A percentile compares a stretch with the other conserved stretches of the same genome.
These are phyloP conservation scores for Leucaena leucocephala DNA, from an alignment of 306 rosid species.

Conservation along the genomic window DNA sequence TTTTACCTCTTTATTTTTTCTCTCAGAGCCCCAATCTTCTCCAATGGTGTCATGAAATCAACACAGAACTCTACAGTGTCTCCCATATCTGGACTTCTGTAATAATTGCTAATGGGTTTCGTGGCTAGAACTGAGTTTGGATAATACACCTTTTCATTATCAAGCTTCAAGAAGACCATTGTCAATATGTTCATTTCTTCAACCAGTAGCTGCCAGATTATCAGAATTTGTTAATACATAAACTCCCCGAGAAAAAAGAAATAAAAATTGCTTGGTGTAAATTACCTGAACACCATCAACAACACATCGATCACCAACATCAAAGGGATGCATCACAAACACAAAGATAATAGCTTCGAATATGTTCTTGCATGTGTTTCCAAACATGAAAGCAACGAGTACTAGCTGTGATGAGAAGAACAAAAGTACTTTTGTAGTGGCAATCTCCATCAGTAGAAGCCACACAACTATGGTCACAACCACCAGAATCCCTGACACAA, in stretches of 20 bases:
- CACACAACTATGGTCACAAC: constrained; percentile 63
- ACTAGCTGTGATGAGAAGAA: constrained; percentile 81
- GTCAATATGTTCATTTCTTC: constrained; percentile 96
- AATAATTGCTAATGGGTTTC: constrained; percentile 84
- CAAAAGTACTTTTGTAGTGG: constrained; percentile 81
- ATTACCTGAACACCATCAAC: constrained; percentile 83
- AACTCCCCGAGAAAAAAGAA: not conserved
- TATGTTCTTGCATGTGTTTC: constrained; percentile 85
- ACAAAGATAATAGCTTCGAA: constrained; percentile 92
- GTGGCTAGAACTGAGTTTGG: constrained; percentile 85
- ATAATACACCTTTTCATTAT: constrained; percentile 80
- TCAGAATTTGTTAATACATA: constrained; percentile 16
- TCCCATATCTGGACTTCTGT: constrained; percentile 88
- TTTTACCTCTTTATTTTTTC: constrained; percentile 60
- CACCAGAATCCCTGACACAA: constrained; percentile 57
- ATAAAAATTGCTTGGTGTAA: not conserved
- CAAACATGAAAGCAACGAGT: constrained; percentile 83
- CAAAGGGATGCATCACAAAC: constrained; percentile 97
- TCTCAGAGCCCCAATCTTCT: constrained; percentile 70
- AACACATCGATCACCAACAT: constrained; percentile 93
- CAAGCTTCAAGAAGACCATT: constrained; percentile 83
- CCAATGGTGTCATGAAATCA: constrained; percentile 68
- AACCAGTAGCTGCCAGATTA: constrained; percentile 68
- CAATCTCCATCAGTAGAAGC: constrained; percentile 90
- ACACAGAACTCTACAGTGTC: constrained; percentile 68